phyloP scores from a whole-genome alignment of 2,329 filamentous ascomycete genomes.

The Lachnellula hyalina region DNA sequence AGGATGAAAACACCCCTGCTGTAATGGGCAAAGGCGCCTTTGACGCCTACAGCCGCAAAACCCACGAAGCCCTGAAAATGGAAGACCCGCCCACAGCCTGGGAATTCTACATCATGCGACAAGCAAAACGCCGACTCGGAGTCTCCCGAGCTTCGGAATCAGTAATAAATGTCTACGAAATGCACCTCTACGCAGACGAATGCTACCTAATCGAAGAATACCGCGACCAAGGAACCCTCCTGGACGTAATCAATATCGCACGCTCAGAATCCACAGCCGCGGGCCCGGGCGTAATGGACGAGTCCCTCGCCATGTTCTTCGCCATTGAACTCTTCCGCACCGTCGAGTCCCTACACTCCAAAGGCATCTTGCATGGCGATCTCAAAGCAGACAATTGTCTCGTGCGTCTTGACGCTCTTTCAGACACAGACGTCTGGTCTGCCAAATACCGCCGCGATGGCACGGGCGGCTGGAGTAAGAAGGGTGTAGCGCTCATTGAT shows the following conservation, averaged over 20 bases:
- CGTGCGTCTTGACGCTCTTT: conserved; percentile 66
- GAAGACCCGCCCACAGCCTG: conserved; percentile 82
- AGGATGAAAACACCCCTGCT: conserved; percentile 40
- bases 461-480: conserved; percentile 68
- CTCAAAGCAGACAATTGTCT: conserved; percentile 95
- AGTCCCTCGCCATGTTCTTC: conserved; percentile 92
- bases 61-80: conserved; percentile 87
- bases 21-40: conserved; percentile 60
- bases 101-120: conserved; percentile 95
- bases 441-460: conserved; percentile 69
- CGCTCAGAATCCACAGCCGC: conserved; percentile 57
- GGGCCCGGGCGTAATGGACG: conserved; percentile 69
- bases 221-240: conserved; percentile 81
- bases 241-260: conserved; percentile 90
- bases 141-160: conserved; percentile 70
- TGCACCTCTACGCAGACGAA: conserved; percentile 88
- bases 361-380: conserved; percentile 82
- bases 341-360: conserved; percentile 77
- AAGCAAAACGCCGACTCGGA: conserved; percentile 71
- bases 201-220: conserved; percentile 85
- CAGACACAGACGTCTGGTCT: conserved; percentile 43
- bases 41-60: conserved; percentile 44
- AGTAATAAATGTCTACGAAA: conserved; percentile 77
- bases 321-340: conserved; percentile 85
- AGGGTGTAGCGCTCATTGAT: conserved; percentile 85